These are phyloP conservation scores for Pleurotus tuber-regium DNA, from an alignment of 768 basidiomycete genomes.

Conservation along the genomic window DNA sequence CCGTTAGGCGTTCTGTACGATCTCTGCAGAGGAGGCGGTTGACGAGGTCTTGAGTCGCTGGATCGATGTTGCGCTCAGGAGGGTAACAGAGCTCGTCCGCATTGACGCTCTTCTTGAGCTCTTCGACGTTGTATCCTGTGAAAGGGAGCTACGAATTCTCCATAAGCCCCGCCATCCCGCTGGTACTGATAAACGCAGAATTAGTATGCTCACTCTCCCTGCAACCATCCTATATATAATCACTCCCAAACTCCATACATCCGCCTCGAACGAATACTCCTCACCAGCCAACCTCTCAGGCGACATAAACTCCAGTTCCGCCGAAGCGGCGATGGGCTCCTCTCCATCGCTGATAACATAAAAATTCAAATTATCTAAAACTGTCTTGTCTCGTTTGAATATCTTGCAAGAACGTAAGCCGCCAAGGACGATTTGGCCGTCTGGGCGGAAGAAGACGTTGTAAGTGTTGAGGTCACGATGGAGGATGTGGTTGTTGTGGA, in stretches of 20 bases:
- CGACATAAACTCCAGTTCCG: conserved; percentile 2
- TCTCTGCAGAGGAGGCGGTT: not conserved
- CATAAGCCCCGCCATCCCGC: no score
- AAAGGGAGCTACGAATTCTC: conserved; percentile 2
- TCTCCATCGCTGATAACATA: not conserved
- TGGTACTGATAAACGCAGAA: no score
- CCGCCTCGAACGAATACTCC: conserved; percentile 1
- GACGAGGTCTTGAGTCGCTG: conserved; percentile 1
- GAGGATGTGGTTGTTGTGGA: not conserved
- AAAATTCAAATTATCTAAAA: not conserved
- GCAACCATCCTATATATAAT: conserved; percentile 1
- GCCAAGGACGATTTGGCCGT: conserved; percentile 5
- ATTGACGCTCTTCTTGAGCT: not conserved
- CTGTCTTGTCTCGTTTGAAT: not conserved
- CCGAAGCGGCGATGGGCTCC: not conserved
- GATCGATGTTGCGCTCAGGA: not conserved
- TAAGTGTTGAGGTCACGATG: conserved; percentile 3
- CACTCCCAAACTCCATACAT: conserved; percentile 5
- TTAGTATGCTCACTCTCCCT: not conserved
- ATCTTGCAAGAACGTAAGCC: not conserved
- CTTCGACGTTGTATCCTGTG: not conserved
- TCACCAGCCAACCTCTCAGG: conserved; percentile 1
- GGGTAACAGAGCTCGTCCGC: not conserved
- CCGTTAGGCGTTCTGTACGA: not conserved
- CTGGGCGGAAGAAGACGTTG: conserved; percentile 6